Evolutionary conservation across 2,329 filamentous ascomycete species (phyloP), one percentile per base, ranked within the genome.

Genomic region (Colletotrichum ledebouriae): DNA sequence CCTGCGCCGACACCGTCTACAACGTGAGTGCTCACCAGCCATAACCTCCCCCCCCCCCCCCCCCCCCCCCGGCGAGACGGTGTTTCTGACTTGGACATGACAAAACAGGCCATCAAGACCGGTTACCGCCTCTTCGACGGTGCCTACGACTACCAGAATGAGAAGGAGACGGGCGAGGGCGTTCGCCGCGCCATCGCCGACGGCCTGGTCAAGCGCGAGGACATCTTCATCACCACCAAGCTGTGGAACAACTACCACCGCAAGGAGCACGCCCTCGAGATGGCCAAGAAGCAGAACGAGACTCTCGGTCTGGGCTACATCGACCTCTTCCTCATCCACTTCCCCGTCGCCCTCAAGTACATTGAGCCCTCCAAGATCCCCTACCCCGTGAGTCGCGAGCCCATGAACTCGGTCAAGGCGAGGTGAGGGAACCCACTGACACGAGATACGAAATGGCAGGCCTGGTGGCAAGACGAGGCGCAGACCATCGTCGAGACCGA

Each of bases 151-250:
- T 91, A 91, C 74, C 82, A 84, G 63, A 93, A 90, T 66, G 90
- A 92, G 76, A 84, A 83, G 62, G 88, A 90, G 60, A 89, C 91
- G 0, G 91, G 89, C 12, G 79, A 84, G 71, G 91, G 87, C 20
- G 87, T 92, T 74, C 86, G 83, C 72, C 85, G 78, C 47, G 85
- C 84, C 53, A 85, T 87, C 73, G 75, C 76, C 7, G 83, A 89
- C 70, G 87, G 87, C 37, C 85, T 90, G 53, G 84, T 92, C 11
- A 89, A 90, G 85, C 87, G 93, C 70, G 87, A 91, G 77, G 92
- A 97, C 62, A 81, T 97, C 70, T 97, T 96, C 81, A 88, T 97
- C 68, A 92, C 93, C 63, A 93, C 90, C 75, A 97, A 97, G 85
- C 86, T 94, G 46, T 97, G 93, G 92, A 91, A 90, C 76, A 93